Evolutionary conservation across 2,329 filamentous ascomycete genomes (phyloP).

Genomic region (Hypoxylon sp.): DNA sequence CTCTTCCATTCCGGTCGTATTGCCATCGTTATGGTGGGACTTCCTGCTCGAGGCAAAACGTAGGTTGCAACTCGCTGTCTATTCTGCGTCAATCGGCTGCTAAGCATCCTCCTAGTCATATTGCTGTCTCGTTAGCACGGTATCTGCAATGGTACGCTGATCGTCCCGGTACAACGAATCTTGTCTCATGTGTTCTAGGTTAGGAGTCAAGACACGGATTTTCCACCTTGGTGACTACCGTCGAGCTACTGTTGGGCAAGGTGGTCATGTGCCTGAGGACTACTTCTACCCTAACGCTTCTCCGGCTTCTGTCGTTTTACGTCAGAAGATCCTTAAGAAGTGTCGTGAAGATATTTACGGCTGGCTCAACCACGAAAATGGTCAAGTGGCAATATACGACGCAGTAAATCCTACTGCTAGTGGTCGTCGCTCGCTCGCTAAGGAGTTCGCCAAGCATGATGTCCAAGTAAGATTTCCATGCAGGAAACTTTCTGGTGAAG

Average conservation of each 20-base stretch:
- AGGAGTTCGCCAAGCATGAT: constrained; percentile 97
- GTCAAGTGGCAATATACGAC: constrained; percentile 98
- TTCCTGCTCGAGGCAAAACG: constrained; percentile 96
- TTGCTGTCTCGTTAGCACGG: constrained; percentile 92
- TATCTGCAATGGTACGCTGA: constrained; percentile 85
- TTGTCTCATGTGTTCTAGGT: constrained; percentile 63
- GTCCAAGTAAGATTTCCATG: constrained; percentile 73
- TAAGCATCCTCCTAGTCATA: constrained; percentile 72
- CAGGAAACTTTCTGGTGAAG: neutral
- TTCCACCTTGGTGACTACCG: constrained; percentile 98
- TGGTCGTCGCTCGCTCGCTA: constrained; percentile 85
- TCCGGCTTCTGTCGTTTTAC: constrained; percentile 88
- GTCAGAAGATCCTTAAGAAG: constrained; percentile 97
- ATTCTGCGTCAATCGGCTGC: constrained; percentile 9
- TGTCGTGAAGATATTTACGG: constrained; percentile 97
- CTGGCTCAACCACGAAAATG: constrained; percentile 96
- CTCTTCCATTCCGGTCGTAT: constrained; percentile 98
- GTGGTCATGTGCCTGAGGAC: constrained; percentile 89
- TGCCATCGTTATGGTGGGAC: constrained; percentile 95
- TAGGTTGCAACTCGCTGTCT: constrained; percentile 58
- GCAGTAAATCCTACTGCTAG: constrained; percentile 92
- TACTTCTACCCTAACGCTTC: constrained; percentile 98
- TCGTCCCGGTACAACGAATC: neutral
- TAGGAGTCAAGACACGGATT: constrained; percentile 97
- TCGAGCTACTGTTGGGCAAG: constrained; percentile 87